These are phyloP conservation scores for Solanum sejunctum DNA, from an alignment of 257 asterid genomes.

Conservation along the genomic window DNA sequence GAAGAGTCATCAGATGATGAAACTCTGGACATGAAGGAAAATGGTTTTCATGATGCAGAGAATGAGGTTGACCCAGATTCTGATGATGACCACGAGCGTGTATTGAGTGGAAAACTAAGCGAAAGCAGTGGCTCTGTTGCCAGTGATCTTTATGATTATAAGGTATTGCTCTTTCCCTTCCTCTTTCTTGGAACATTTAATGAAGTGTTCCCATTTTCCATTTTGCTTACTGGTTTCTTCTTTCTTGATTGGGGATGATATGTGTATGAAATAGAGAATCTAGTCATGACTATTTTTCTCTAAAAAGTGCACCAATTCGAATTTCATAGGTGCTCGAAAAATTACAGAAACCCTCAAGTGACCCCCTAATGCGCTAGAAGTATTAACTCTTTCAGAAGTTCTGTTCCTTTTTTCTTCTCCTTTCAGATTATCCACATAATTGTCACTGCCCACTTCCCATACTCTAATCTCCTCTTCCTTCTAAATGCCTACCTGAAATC, in stretches of 20 bases:
- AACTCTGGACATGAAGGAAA: slow-evolving; percentile 36
- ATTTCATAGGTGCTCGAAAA: not conserved
- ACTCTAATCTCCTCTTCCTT: not conserved
- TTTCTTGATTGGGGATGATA: not conserved
- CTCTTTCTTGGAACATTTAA: not conserved
- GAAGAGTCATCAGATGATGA: slow-evolving; percentile 73
- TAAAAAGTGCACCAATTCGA: not conserved
- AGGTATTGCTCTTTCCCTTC: slow-evolving; percentile 35
- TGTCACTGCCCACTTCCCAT: not conserved
- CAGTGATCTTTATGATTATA: slow-evolving; percentile 78
- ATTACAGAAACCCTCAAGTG: not conserved
- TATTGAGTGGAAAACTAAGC: slow-evolving; percentile 81
- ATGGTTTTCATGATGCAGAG: slow-evolving; percentile 89
- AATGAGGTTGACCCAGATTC: slow-evolving; percentile 66
- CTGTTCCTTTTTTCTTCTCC: not conserved
- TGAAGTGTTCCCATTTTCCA: not conserved
- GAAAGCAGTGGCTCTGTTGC: slow-evolving; percentile 89
- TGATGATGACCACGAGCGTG: slow-evolving; percentile 60
- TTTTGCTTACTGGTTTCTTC: not conserved
- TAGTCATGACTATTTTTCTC: not conserved
- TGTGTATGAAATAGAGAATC: not conserved
- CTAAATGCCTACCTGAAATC: not conserved
- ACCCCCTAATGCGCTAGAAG: not conserved
- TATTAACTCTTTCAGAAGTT: not conserved
- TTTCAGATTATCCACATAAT: not conserved